These are phyloP conservation scores for Erodium trifolium DNA, from an alignment of 441 rosid genomes.

Conservation along the genomic window DNA sequence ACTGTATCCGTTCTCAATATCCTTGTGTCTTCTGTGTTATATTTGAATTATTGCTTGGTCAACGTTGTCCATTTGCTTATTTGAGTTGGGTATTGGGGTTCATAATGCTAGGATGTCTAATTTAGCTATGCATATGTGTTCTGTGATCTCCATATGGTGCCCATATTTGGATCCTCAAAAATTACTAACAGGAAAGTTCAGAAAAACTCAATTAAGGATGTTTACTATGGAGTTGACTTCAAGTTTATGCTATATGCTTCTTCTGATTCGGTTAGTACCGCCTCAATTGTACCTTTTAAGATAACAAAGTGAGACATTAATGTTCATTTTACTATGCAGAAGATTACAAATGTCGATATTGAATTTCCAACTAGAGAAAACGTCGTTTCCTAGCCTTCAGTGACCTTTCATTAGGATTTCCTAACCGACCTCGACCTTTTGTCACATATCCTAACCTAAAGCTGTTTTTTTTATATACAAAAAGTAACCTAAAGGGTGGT, in stretches of 20 bases:
- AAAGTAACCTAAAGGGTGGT: too few species aligned
- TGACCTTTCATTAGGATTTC: too few species aligned
- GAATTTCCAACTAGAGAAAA: background rate
- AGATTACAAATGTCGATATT: background rate
- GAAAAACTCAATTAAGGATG: background rate
- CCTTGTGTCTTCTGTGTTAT: background rate
- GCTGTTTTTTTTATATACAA: too few species aligned
- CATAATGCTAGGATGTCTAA: background rate
- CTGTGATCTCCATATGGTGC: background rate
- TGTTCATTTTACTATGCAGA: background rate
- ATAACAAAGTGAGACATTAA: background rate
- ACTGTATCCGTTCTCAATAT: background rate
- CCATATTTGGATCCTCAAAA: background rate
- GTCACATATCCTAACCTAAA: too few species aligned
- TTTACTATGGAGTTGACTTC: background rate
- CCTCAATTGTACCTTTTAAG: background rate
- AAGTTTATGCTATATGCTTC: background rate
- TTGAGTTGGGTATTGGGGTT: background rate
- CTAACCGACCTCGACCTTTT: too few species aligned
- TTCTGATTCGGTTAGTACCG: background rate
- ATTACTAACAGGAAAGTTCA: background rate
- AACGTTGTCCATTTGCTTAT: background rate
- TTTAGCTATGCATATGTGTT: background rate
- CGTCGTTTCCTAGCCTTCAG: too few species aligned
- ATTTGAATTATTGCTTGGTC: constrained; percentile 1